These are phyloP conservation scores for Scheffersomyces amazonensis DNA, from an alignment of 805 yeast genomes.

Conservation along the genomic window DNA sequence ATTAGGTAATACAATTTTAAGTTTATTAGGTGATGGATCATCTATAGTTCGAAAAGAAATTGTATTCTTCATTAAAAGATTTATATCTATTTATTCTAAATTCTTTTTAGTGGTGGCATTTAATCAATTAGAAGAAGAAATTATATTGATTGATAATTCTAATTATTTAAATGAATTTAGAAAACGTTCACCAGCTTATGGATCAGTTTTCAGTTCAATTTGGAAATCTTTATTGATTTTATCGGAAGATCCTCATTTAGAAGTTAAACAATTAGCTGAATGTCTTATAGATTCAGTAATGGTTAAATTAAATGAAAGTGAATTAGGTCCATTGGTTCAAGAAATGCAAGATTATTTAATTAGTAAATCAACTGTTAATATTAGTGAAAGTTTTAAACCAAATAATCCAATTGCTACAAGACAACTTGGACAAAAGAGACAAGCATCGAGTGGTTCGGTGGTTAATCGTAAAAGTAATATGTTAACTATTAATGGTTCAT, in stretches of 20 bases:
- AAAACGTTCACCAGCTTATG: slow-evolving; percentile 75
- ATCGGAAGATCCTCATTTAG: slow-evolving; percentile 85
- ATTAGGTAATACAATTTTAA: slow-evolving; percentile 65
- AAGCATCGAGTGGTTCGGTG: slow-evolving; percentile 18
- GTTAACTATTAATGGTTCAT: slow-evolving; percentile 25
- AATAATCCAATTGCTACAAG: slow-evolving; percentile 34
- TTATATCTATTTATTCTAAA: slow-evolving; percentile 64
- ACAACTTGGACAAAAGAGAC: slow-evolving; percentile 18
- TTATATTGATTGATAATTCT: slow-evolving; percentile 61
- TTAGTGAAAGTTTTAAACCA: slow-evolving; percentile 39
- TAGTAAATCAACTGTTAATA: slow-evolving; percentile 44
- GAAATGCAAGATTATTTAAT: slow-evolving; percentile 65
- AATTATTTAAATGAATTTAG: slow-evolving; percentile 60
- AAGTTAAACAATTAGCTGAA: slow-evolving; percentile 71
- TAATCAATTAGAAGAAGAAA: slow-evolving; percentile 78
- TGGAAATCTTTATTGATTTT: slow-evolving; percentile 84
- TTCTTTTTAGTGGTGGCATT: slow-evolving; percentile 86
- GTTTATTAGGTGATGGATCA: slow-evolving; percentile 81
- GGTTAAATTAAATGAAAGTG: slow-evolving; percentile 60
- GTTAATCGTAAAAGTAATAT: slow-evolving; percentile 20
- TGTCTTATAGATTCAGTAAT: slow-evolving; percentile 73
- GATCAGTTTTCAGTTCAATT: slow-evolving; percentile 77
- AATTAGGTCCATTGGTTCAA: slow-evolving; percentile 58
- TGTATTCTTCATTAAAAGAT: slow-evolving; percentile 70
- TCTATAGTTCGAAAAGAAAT: slow-evolving; percentile 85